A percentile compares a stretch with the other conserved stretches of the same genome.
Evolutionary conservation across 345 rosid genomes (phyloP).

Genomic region (Firmiana major): DNA sequence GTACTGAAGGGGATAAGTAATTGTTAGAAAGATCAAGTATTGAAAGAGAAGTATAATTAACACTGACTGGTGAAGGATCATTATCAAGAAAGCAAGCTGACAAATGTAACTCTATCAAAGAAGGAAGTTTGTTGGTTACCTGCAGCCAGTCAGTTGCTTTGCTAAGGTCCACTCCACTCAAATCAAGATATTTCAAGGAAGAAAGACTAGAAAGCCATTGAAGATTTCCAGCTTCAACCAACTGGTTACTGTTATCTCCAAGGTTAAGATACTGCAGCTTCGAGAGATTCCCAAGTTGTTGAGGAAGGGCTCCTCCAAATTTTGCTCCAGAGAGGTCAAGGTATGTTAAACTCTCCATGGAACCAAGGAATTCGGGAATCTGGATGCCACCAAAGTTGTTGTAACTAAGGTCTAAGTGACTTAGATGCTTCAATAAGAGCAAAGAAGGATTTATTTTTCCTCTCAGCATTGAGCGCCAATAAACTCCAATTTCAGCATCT

Average conservation of each 20-base stretch:
- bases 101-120: conserved; percentile 14
- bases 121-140: conserved; percentile 16
- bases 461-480: conserved; percentile 1
- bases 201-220: conserved; percentile 28
- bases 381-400: conserved; percentile 8
- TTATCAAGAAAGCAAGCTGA: background rate
- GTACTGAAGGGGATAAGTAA: background rate
- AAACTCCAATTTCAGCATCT: background rate
- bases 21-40: conserved; percentile 21
- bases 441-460: conserved; percentile 4
- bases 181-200: conserved; percentile 19
- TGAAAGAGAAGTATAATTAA: conserved; percentile 18
- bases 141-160: conserved; percentile 7
- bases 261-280: conserved; percentile 23
- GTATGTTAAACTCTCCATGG: conserved; percentile 31
- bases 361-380: conserved; percentile 15
- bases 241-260: background rate
- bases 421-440: background rate
- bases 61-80: background rate
- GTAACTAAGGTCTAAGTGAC: background rate
- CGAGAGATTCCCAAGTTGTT: conserved; percentile 26
- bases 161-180: conserved; percentile 9
- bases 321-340: conserved; percentile 23
- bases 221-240: conserved; percentile 15
- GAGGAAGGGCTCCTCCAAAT: conserved; percentile 25